Evolutionary conservation across 495 filamentous ascomycete genomes (phyloP), one percentile per base, ranked within the genome.

Genomic region (Xylaria intraflava): DNA sequence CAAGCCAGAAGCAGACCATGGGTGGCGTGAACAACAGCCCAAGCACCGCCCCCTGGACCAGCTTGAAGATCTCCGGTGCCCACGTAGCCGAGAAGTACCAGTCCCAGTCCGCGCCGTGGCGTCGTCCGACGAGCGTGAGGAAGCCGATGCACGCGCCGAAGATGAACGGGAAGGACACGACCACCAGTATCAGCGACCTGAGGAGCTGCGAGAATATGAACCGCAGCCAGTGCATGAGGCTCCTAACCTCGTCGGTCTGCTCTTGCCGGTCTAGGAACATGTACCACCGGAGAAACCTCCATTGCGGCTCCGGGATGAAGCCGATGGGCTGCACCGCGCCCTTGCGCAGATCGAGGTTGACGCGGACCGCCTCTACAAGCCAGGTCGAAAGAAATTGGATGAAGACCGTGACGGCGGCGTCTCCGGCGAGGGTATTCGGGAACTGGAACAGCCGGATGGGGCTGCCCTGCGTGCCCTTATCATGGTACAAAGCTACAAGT

Each of bases 61-160:
- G 45, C 61, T 77, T 77, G 43, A 72, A 77, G 29, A 76, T 39
- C 57, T 72, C 49, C 24, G 69, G 72, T 51, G 62, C 56, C 74
- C 74, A 77, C 47, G 52, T 64, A 17, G 48, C 43, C 30, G 59
- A 53, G 49, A 64, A 77, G 22, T 66, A 68, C 64, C 66, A 77
- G 46, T 76, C 74, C 29, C 64, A 57, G 35, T 62, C 52, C 0
- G 6, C 11, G 6, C 17, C 8, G 1, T 39, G 41, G 2, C 53
- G 23, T n/a, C 3, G 19, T 16, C 64, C 64, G 23, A 63, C 59
- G 9, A 72, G 23, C 8, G 71, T 56, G 26, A 74, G 71, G 17
- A 74, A 64, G 52, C 72, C 71, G 50, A 71, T 68, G 36, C 62
- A 67, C n/a, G 60, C 57, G 42, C 72, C 68, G 49, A 71, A 74